Percentiles rank a stretch among this genome's conserved stretches.
These are phyloP conservation scores for Cyclanthera cordifolia DNA, from an alignment of 306 rosid species.

Conservation along the genomic window DNA sequence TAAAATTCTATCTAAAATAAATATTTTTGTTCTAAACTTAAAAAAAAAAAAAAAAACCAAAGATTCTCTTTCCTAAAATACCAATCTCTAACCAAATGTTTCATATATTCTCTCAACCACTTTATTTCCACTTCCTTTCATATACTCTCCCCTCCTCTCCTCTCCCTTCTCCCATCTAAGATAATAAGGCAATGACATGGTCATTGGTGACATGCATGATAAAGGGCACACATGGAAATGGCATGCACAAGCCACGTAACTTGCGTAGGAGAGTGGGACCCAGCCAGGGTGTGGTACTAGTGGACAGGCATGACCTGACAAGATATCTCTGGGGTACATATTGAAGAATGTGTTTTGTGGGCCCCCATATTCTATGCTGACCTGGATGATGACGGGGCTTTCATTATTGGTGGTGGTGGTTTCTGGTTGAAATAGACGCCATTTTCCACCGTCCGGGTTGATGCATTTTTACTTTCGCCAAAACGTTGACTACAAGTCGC, in stretches of 20 bases:
- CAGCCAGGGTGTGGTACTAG: slow-evolving; percentile 9
- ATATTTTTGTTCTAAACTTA: too few relatives aligned
- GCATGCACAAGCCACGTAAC: neutral
- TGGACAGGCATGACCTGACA: slow-evolving; percentile 26
- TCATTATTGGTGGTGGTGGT: neutral
- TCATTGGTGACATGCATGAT: too few relatives aligned
- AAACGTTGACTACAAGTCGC: neutral
- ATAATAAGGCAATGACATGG: too few relatives aligned
- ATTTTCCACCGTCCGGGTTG: neutral
- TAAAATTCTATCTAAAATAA: too few relatives aligned
- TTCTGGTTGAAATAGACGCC: slow-evolving; percentile 3
- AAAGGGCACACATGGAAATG: neutral
- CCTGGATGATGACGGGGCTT: slow-evolving; percentile 17
- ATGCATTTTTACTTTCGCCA: neutral
- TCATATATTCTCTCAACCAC: too few relatives aligned
- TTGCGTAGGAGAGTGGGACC: neutral
- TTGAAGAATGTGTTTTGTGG: neutral
- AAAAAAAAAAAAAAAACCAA: too few relatives aligned
- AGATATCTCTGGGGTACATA: slow-evolving; percentile 4
- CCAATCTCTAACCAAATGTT: too few relatives aligned
- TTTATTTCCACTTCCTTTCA: too few relatives aligned
- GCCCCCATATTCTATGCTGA: neutral
- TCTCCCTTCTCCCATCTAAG: too few relatives aligned
- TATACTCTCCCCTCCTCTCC: too few relatives aligned
- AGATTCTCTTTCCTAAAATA: too few relatives aligned